Conservation (phyloP, 192 early-diverging fungal species). For the Backusella psychrophila region DNA sequence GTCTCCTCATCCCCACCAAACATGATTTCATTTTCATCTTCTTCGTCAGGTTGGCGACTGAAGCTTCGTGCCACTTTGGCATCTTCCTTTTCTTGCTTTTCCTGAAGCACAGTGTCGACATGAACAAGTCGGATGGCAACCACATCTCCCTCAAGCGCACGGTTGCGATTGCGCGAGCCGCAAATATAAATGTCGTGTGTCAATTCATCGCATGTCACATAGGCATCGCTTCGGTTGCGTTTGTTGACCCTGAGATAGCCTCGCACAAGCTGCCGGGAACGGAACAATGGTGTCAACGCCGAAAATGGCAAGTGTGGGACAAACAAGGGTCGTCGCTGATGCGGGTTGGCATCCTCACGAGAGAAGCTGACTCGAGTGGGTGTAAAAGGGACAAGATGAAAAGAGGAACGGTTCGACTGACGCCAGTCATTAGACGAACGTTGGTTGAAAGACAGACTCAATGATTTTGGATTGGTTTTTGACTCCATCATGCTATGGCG, state of each 20-base stretch:
- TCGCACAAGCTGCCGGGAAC: slow-evolving; percentile 53
- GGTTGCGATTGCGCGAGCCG: slow-evolving; percentile 71
- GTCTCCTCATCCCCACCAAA: slow-evolving; percentile 50
- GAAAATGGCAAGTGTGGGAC: slow-evolving; percentile 55
- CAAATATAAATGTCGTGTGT: slow-evolving; percentile 79
- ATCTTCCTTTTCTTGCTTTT: slow-evolving; percentile 56
- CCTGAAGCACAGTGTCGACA: slow-evolving; percentile 57
- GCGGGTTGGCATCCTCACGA: slow-evolving; percentile 44
- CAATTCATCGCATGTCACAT: slow-evolving; percentile 74
- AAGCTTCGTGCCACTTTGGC: slow-evolving; percentile 48
- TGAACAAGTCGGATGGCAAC: slow-evolving; percentile 73
- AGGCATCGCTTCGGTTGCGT: slow-evolving; percentile 80
- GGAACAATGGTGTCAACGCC: slow-evolving; percentile 47
- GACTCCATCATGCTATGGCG: neutral
- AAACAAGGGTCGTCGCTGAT: slow-evolving; percentile 53
- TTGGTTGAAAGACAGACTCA: slow-evolving; percentile 9
- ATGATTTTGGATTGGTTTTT: neutral
- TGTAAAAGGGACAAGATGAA: slow-evolving; percentile 38
- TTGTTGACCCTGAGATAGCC: slow-evolving; percentile 87
- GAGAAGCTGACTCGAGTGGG: slow-evolving; percentile 46
- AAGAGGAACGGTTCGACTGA: slow-evolving; percentile 25
- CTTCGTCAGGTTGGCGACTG: slow-evolving; percentile 52
- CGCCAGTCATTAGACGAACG: slow-evolving; percentile 44
- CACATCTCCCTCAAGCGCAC: slow-evolving; percentile 81
- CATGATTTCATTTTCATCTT: slow-evolving; percentile 46